Percentiles rank a stretch among this genome's conserved stretches.
Conservation (phyloP, 2,329 filamentous ascomycete species). For the Penicillium sp. region DNA sequence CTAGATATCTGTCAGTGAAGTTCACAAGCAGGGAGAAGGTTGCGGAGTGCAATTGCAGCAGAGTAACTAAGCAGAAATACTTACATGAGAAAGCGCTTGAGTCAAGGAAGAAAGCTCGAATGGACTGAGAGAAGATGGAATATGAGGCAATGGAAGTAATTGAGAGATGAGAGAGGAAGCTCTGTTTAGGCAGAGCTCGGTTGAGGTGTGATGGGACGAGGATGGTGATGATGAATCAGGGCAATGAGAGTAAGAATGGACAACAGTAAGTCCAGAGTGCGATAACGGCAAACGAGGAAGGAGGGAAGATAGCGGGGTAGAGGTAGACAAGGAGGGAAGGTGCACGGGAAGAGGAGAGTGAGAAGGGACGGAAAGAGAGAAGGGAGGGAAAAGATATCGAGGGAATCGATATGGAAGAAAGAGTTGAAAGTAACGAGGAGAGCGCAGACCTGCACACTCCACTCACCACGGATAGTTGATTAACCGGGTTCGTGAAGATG, state of each 20-base stretch:
- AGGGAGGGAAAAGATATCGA: background rate
- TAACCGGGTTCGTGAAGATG: background rate
- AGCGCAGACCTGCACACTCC: background rate
- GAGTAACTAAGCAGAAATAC: background rate
- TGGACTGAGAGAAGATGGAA: background rate
- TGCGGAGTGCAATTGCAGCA: background rate
- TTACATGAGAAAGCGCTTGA: background rate
- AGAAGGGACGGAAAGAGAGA: conserved; percentile 5
- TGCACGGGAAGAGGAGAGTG: conserved; percentile 1
- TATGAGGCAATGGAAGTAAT: background rate
- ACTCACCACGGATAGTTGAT: background rate
- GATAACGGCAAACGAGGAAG: background rate
- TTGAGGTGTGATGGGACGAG: background rate
- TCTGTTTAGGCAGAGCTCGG: background rate
- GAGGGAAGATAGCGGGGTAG: background rate
- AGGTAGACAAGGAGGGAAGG: background rate
- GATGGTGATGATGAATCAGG: background rate
- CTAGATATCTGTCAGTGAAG: background rate
- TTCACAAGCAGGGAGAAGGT: background rate
- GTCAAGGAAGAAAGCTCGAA: too few species aligned
- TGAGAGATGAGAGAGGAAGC: background rate
- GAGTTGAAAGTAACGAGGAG: background rate
- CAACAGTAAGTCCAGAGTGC: background rate
- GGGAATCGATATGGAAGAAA: background rate
- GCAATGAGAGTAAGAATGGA: background rate